Evolutionary conservation across 495 filamentous ascomycete genomes (phyloP).

Genomic region (Aspergillus baeticus): DNA sequence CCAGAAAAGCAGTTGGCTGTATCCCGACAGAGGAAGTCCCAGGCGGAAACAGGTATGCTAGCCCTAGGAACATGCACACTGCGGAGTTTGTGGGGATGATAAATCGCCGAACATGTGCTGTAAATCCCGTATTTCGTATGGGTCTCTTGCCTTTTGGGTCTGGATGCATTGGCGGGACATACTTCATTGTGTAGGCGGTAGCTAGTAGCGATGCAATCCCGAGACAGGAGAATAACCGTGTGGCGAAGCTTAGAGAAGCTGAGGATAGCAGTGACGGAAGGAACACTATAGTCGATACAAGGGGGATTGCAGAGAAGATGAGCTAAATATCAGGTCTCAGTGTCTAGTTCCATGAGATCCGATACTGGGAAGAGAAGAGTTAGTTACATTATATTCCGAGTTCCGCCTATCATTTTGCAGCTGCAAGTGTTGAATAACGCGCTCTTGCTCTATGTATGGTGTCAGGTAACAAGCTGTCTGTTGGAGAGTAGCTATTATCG

Average conservation of each 20-base stretch:
- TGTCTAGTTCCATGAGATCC: neutral
- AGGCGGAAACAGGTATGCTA: constrained; percentile 21
- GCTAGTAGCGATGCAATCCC: constrained; percentile 56
- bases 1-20: constrained; percentile 29
- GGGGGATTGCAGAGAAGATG: constrained; percentile 57
- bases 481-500: neutral
- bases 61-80: constrained; percentile 26
- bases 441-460: constrained; percentile 62
- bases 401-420: constrained; percentile 58
- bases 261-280: constrained; percentile 45
- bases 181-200: constrained; percentile 53
- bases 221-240: constrained; percentile 51
- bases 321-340: constrained; percentile 29
- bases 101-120: constrained; percentile 7
- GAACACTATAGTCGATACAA: constrained; percentile 51
- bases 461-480: constrained; percentile 8
- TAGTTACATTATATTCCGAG: constrained; percentile 53
- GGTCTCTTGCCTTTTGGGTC: constrained; percentile 36
- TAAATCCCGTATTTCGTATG: constrained; percentile 13
- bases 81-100: constrained; percentile 26
- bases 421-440: constrained; percentile 58
- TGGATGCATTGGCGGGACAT: constrained; percentile 26
- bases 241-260: constrained; percentile 14
- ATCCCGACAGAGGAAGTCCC: constrained; percentile 11
- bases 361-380: neutral